Evolutionary conservation across 148 eudicot species (phyloP).

Genomic region (Mesembryanthemum crystallinum): DNA sequence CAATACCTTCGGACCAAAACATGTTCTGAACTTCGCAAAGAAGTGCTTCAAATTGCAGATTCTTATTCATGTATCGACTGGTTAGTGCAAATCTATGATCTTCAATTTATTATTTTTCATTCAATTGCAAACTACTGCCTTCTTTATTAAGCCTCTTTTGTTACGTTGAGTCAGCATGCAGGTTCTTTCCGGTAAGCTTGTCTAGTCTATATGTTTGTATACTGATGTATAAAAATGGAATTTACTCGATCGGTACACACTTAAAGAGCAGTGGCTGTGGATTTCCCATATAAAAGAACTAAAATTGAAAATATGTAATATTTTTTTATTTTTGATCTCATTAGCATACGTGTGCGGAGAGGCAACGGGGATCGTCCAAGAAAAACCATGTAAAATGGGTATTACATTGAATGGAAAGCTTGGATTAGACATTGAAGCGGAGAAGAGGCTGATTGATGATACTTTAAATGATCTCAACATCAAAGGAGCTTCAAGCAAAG

Average conservation of each 20-base stretch:
- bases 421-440: slow-evolving; percentile 33
- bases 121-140: no score
- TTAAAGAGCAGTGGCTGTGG: no score
- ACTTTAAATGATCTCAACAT: slow-evolving; percentile 6
- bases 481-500: slow-evolving; percentile 1
- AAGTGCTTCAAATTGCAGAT: slow-evolving; percentile 38
- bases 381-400: slow-evolving; percentile 27
- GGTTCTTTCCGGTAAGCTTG: no score
- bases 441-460: slow-evolving; percentile 32
- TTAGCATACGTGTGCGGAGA: slow-evolving; percentile 47
- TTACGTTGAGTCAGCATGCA: no score
- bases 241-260: no score
- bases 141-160: no score
- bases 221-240: no score
- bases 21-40: slow-evolving; percentile 46
- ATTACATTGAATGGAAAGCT: slow-evolving; percentile 28
- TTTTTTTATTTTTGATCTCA: not conserved
- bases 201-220: no score
- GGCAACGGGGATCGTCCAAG: slow-evolving; percentile 31
- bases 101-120: not conserved
- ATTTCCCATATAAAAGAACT: no score
- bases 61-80: slow-evolving; percentile 54
- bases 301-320: no score
- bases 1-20: slow-evolving; percentile 44
- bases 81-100: slow-evolving; percentile 5